A percentile compares a stretch with the other conserved stretches of the same genome.
phyloP scores from a whole-genome alignment of 1,139 yeast species.

The Kurtzmaniella quercitrusa region DNA sequence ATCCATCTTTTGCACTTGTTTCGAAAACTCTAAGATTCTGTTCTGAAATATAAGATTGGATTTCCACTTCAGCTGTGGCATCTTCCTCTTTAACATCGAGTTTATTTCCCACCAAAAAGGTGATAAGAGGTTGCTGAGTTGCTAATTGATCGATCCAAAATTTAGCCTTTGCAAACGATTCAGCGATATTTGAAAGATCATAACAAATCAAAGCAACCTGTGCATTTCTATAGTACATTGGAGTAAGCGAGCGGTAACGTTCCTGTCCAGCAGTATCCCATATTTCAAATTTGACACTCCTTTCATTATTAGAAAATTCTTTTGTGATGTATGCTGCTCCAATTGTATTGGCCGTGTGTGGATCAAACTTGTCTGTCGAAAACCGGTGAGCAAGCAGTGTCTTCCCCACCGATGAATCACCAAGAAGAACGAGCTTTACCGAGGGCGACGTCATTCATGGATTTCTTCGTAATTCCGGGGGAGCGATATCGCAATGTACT shows the following conservation, averaged over 20 bases:
- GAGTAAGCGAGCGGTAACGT: conserved; percentile 43
- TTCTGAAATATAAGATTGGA: conserved; percentile 12
- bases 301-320: conserved; percentile 18
- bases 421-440: conserved; percentile 39
- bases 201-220: conserved; percentile 39
- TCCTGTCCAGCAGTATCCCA: conserved; percentile 58
- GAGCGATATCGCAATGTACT: neutral
- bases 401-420: conserved; percentile 48
- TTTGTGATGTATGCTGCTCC: conserved; percentile 49
- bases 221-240: conserved; percentile 48
- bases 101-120: conserved; percentile 37
- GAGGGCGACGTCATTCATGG: conserved; percentile 16
- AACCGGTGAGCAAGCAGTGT: conserved; percentile 45
- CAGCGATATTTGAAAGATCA: conserved; percentile 30
- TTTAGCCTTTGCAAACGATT: conserved; percentile 36
- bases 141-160: conserved; percentile 44
- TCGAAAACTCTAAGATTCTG: conserved; percentile 18
- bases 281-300: conserved; percentile 35
- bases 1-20: conserved; percentile 49
- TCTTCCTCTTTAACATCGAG: conserved; percentile 12
- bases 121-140: conserved; percentile 14
- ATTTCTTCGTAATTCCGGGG: neutral
- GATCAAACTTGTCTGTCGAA: conserved; percentile 32
- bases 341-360: conserved; percentile 40
- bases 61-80: conserved; percentile 2